Evolutionary conservation across 441 rosid genomes (phyloP).

Genomic region (Aleurites moluccanus): DNA sequence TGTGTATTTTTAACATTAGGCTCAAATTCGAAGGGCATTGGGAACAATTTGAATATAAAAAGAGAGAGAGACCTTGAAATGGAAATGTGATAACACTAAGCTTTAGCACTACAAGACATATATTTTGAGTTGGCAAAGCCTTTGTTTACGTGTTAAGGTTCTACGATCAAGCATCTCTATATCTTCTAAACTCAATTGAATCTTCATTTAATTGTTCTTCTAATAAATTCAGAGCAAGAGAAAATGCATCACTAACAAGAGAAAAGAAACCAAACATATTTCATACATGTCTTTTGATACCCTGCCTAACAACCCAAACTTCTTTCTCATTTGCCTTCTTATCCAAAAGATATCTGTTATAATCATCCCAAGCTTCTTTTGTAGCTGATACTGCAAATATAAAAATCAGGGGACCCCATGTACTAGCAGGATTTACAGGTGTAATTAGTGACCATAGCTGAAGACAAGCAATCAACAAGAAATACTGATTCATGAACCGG

Average conservation of each 20-base stretch:
- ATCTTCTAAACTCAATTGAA: background rate
- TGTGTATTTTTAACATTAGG: background rate
- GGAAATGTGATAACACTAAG: background rate
- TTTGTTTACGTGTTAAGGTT: too few relatives aligned
- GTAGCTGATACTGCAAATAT: constrained; percentile 96
- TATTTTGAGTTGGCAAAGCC: too few relatives aligned
- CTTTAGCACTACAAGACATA: too few relatives aligned
- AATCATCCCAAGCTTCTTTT: constrained; percentile 99
- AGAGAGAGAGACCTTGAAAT: background rate
- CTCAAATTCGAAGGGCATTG: background rate
- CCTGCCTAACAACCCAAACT: constrained; percentile 86
- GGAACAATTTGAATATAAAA: background rate
- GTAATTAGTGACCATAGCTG: constrained; percentile 99
- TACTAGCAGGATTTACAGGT: constrained; percentile 99
- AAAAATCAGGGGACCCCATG: constrained; percentile 97
- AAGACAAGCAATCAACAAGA: constrained; percentile 98
- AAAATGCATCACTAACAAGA: background rate
- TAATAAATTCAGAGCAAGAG: background rate
- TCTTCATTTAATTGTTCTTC: background rate
- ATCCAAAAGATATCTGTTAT: constrained; percentile 90
- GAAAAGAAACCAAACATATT: constrained; percentile 12
- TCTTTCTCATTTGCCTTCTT: constrained; percentile 96
- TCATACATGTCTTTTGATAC: constrained; percentile 78
- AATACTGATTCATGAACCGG: constrained; percentile 99
- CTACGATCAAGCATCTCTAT: background rate